A percentile compares a stretch with the other conserved stretches of the same genome.
These are phyloP conservation scores for Hypsizygus marmoreus DNA, from an alignment of 768 basidiomycete genomes.

Conservation along the genomic window DNA sequence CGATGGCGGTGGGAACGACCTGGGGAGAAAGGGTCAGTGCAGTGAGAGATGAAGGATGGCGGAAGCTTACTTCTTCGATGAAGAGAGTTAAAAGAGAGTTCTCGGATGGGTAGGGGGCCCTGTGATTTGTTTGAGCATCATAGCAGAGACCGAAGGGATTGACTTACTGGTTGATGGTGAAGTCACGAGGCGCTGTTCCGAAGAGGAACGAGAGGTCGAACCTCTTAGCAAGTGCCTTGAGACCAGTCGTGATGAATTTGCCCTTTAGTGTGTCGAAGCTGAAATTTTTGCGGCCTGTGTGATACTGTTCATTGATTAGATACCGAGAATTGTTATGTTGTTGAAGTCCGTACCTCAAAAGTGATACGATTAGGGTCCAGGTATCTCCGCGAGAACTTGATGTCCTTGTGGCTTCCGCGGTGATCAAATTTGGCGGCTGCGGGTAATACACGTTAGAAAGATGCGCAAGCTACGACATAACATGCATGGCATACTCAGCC, in stretches of 20 bases:
- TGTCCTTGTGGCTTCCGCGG: slow-evolving; percentile 42
- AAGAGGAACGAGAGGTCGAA: slow-evolving; percentile 67
- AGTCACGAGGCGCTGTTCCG: slow-evolving; percentile 76
- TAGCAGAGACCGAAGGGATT: too few species aligned
- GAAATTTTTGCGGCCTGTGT: slow-evolving; percentile 50
- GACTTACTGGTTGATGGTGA: slow-evolving; percentile 60
- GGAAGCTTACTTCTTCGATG: slow-evolving; percentile 40
- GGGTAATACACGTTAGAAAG: too few species aligned
- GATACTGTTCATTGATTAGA: slow-evolving; percentile 48
- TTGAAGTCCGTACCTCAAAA: slow-evolving; percentile 65
- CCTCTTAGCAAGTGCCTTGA: slow-evolving; percentile 49
- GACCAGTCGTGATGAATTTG: slow-evolving; percentile 50
- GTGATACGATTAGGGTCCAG: slow-evolving; percentile 78
- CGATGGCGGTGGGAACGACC: slow-evolving; percentile 56
- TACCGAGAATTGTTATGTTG: neutral
- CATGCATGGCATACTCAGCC: too few species aligned
- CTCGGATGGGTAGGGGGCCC: slow-evolving; percentile 61
- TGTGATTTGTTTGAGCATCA: slow-evolving; percentile 20
- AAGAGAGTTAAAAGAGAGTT: slow-evolving; percentile 61
- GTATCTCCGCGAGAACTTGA: slow-evolving; percentile 70
- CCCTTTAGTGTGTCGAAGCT: slow-evolving; percentile 65
- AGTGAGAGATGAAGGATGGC: slow-evolving; percentile 12
- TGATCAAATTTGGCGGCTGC: too few species aligned
- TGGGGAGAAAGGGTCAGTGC: slow-evolving; percentile 17
- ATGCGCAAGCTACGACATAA: too few species aligned